These are phyloP conservation scores for Aspergillus quadrilineatus DNA, from an alignment of 2,329 filamentous ascomycete genomes.

Conservation along the genomic window DNA sequence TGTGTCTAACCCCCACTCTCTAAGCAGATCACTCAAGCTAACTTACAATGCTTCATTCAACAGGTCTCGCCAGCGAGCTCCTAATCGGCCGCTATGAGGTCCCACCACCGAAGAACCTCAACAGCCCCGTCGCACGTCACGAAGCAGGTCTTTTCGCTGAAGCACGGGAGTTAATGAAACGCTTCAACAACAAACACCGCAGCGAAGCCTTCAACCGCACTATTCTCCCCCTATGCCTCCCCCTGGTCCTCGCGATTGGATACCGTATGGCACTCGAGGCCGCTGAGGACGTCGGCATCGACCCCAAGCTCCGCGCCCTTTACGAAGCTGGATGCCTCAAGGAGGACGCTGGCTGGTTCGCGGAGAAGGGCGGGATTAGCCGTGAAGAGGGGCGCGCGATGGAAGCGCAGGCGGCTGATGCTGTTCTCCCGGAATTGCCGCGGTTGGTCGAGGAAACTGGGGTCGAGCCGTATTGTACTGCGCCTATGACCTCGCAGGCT, in stretches of 20 bases:
- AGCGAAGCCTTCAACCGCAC: constrained; percentile 21
- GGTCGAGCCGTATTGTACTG: neutral
- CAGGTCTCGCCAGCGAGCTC: constrained; percentile 28
- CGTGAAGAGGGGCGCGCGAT: constrained; percentile 11
- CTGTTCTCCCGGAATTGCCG: constrained; percentile 13
- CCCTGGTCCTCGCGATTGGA: constrained; percentile 23
- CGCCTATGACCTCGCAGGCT: too few species aligned
- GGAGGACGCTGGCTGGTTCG: constrained; percentile 19
- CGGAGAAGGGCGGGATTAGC: constrained; percentile 10
- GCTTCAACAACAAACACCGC: constrained; percentile 12
- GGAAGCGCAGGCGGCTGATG: constrained; percentile 15
- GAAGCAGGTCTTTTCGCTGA: constrained; percentile 24
- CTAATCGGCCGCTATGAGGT: constrained; percentile 26
- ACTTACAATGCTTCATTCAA: too few species aligned
- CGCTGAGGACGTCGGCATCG: constrained; percentile 16
- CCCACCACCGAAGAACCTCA: constrained; percentile 15
- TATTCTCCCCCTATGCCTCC: constrained; percentile 20
- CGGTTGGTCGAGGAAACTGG: constrained; percentile 10
- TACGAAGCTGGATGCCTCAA: constrained; percentile 17
- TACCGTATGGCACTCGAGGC: constrained; percentile 26
- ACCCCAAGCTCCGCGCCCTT: constrained; percentile 11
- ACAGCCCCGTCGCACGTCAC: constrained; percentile 19
- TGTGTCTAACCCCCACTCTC: too few species aligned
- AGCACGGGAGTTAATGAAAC: neutral
- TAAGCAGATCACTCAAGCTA: too few species aligned